A percentile compares a stretch with the other conserved stretches of the same genome.
Conservation (phyloP, 495 filamentous ascomycete species). For the Antarctomyces pellizariae region DNA sequence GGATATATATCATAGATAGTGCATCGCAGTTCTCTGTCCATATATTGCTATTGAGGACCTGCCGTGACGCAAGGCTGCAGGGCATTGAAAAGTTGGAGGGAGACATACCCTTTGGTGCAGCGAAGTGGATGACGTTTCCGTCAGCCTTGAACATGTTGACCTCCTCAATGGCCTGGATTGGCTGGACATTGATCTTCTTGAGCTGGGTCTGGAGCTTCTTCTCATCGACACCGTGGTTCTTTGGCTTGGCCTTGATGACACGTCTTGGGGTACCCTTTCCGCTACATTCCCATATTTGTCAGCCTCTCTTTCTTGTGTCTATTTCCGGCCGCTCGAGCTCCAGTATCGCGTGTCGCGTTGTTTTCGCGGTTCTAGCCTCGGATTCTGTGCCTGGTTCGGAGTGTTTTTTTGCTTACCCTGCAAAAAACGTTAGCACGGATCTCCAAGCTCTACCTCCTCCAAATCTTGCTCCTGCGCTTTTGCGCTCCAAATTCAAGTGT, state of each 20-base stretch:
- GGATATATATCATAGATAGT: no score
- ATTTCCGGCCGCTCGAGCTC: no score
- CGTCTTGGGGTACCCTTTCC: slow-evolving; percentile 95
- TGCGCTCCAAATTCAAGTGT: slow-evolving; percentile 4
- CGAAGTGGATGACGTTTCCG: slow-evolving; percentile 98
- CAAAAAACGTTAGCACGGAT: not conserved
- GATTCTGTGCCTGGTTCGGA: slow-evolving; percentile 4
- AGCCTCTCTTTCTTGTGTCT: slow-evolving; percentile 6
- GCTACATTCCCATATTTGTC: slow-evolving; percentile 22
- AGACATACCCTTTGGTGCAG: slow-evolving; percentile 72
- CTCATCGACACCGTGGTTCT: slow-evolving; percentile 78
- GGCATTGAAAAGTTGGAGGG: slow-evolving; percentile 1
- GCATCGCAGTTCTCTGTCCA: slow-evolving; percentile 3
- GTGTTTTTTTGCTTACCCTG: slow-evolving; percentile 5
- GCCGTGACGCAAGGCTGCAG: no score
- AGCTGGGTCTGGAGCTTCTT: slow-evolving; percentile 93
- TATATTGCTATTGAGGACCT: not conserved
- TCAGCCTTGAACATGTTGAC: slow-evolving; percentile 99
- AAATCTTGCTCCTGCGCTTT: slow-evolving; percentile 3
- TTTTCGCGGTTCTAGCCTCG: no score
- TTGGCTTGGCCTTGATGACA: slow-evolving; percentile 94
- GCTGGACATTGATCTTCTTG: slow-evolving; percentile 91
- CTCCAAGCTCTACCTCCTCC: slow-evolving; percentile 2
- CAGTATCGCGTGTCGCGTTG: no score
- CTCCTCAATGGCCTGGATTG: slow-evolving; percentile 97